These are phyloP conservation scores for Monascus purpureus DNA, from an alignment of 495 filamentous ascomycete genomes.

Conservation along the genomic window DNA sequence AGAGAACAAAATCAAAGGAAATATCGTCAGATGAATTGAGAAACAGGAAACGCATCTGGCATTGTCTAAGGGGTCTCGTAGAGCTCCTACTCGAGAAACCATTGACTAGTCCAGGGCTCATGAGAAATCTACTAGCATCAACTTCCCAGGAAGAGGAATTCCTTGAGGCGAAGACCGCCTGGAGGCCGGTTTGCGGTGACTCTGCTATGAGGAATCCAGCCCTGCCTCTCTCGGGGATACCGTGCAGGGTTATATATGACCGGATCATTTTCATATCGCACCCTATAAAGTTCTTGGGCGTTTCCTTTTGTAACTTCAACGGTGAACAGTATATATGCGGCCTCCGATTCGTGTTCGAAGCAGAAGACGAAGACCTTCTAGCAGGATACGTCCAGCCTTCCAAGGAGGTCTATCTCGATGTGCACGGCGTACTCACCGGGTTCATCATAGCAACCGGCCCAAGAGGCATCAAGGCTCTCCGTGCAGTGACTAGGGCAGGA, in stretches of 20 bases:
- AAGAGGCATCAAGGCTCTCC: conserved; percentile 4
- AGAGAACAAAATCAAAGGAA: neutral
- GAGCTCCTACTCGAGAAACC: conserved; percentile 1
- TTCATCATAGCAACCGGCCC: conserved; percentile 2
- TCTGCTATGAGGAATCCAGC: neutral
- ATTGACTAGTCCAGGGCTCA: neutral
- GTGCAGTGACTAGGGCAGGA: conserved; percentile 1
- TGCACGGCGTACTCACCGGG: conserved; percentile 1
- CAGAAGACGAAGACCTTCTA: neutral
- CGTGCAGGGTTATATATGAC: conserved; percentile 4
- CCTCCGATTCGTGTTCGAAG: conserved; percentile 1
- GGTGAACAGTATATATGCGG: conserved; percentile 1
- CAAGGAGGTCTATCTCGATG: conserved; percentile 1
- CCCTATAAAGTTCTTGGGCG: conserved; percentile 1
- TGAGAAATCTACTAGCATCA: neutral
- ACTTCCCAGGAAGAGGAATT: too few relatives aligned
- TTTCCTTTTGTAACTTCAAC: conserved; percentile 2
- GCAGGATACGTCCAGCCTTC: conserved; percentile 3
- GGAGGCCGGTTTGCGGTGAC: conserved; percentile 4
- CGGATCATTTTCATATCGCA: neutral
- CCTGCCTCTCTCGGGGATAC: conserved; percentile 1
- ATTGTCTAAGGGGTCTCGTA: conserved; percentile 1
- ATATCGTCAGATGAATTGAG: neutral
- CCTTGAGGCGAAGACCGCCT: neutral
- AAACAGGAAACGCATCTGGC: conserved; percentile 2